These are phyloP conservation scores for Sindora glabra DNA, from an alignment of 306 rosid genomes.

Conservation along the genomic window DNA sequence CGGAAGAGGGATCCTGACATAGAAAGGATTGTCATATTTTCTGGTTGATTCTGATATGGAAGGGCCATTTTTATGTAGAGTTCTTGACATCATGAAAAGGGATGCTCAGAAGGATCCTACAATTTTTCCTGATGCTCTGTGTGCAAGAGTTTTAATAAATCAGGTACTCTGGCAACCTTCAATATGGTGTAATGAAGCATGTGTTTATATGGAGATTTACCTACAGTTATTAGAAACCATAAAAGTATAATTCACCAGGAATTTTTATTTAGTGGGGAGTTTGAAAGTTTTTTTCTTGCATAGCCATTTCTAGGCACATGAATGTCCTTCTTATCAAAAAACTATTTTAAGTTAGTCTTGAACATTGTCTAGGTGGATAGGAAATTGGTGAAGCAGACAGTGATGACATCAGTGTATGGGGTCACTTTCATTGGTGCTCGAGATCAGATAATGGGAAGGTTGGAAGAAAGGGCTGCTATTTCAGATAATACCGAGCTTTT, in stretches of 20 bases:
- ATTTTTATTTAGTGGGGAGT: background rate
- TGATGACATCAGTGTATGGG: slow-evolving; percentile 99
- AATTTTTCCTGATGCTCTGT: slow-evolving; percentile 59
- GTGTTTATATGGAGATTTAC: slow-evolving; percentile 1
- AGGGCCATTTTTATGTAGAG: slow-evolving; percentile 47
- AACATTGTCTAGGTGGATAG: slow-evolving; percentile 65
- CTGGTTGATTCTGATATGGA: background rate
- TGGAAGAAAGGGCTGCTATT: slow-evolving; percentile 63
- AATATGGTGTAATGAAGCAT: background rate
- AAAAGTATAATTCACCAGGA: background rate
- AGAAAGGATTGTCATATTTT: too few relatives aligned
- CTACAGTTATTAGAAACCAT: background rate
- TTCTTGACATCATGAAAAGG: slow-evolving; percentile 47
- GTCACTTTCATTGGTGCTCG: slow-evolving; percentile 95
- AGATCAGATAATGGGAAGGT: slow-evolving; percentile 85
- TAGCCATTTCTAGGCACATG: background rate
- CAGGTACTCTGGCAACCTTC: slow-evolving; percentile 48
- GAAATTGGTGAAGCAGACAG: slow-evolving; percentile 98
- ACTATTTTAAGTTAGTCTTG: slow-evolving; percentile 27
- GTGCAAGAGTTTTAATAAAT: slow-evolving; percentile 53
- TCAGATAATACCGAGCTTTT: slow-evolving; percentile 59
- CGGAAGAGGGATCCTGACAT: background rate
- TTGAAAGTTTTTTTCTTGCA: slow-evolving; percentile 6
- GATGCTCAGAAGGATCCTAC: slow-evolving; percentile 79
- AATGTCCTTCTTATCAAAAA: background rate